Evolutionary conservation across 371 early-diverging fungal genomes (phyloP).

Genomic region (Mucor mucedo): DNA sequence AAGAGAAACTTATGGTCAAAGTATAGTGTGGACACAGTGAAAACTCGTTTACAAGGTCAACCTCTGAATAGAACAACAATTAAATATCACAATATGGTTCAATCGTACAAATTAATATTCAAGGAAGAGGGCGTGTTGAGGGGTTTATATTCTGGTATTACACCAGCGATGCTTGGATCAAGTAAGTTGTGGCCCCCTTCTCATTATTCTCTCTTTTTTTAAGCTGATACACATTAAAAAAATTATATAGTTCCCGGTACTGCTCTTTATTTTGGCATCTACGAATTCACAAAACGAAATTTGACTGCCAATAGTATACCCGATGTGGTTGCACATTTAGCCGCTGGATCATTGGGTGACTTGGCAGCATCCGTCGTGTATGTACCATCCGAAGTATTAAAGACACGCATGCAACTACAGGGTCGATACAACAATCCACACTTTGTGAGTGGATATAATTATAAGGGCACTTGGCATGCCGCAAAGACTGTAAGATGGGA

Average conservation of each 20-base stretch:
- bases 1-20: background rate
- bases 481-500: constrained; percentile 60
- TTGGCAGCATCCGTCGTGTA: constrained; percentile 72
- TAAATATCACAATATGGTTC: constrained; percentile 69
- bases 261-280: constrained; percentile 75
- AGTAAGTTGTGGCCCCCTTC: too few species aligned
- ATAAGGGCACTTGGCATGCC: constrained; percentile 75
- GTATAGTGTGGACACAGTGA: constrained; percentile 74
- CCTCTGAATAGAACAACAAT: constrained; percentile 52
- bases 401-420: constrained; percentile 82
- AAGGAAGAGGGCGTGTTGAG: constrained; percentile 70
- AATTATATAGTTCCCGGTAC: constrained; percentile 66
- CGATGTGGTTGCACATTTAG: constrained; percentile 67
- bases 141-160: constrained; percentile 76
- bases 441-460: constrained; percentile 76
- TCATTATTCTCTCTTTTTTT: too few species aligned
- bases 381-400: constrained; percentile 81
- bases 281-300: constrained; percentile 73
- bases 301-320: constrained; percentile 61
- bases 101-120: constrained; percentile 66
- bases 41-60: constrained; percentile 77
- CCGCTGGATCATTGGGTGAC: constrained; percentile 79
- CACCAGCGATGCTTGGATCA: constrained; percentile 78
- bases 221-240: background rate
- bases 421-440: constrained; percentile 80